Conservation (phyloP, 257 asterid species). For the Mitragyna speciosa region DNA sequence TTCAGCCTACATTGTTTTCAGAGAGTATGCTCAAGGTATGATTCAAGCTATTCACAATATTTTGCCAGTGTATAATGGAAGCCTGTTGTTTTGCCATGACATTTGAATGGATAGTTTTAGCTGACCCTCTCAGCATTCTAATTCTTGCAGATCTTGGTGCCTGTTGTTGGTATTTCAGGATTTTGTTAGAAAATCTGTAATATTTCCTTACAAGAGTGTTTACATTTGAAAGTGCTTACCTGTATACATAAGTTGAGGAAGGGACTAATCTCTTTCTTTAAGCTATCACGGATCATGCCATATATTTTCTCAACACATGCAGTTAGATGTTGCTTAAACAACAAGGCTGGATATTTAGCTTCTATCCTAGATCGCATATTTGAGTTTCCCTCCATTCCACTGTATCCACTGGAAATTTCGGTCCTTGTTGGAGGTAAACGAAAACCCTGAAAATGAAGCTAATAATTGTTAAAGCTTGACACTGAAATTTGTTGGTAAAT, state of each 20-base stretch:
- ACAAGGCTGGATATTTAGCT: constrained; percentile 87
- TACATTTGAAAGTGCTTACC: constrained; percentile 39
- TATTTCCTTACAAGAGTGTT: background rate
- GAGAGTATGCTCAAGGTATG: constrained; percentile 61
- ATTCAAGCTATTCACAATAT: constrained; percentile 66
- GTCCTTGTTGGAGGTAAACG: constrained; percentile 63
- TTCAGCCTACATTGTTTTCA: constrained; percentile 59
- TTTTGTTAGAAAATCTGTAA: constrained; percentile 19
- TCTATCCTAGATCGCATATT: constrained; percentile 64
- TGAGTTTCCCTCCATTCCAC: constrained; percentile 87
- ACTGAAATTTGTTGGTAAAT: constrained; percentile 16
- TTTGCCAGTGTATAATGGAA: constrained; percentile 78
- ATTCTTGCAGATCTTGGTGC: constrained; percentile 86
- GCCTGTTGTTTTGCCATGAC: constrained; percentile 67
- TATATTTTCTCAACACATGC: constrained; percentile 92
- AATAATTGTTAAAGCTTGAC: constrained; percentile 27
- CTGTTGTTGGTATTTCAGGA: constrained; percentile 42
- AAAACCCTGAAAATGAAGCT: constrained; percentile 50
- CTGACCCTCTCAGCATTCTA: constrained; percentile 68
- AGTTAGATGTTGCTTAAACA: constrained; percentile 88
- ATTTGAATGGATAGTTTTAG: constrained; percentile 66
- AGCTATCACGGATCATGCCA: constrained; percentile 82
- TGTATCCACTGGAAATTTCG: constrained; percentile 81
- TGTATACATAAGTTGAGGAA: constrained; percentile 83
- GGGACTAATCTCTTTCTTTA: constrained; percentile 84